Conservation (phyloP, 1,139 yeast genomes). For the Hansenula lynferdii region DNA sequence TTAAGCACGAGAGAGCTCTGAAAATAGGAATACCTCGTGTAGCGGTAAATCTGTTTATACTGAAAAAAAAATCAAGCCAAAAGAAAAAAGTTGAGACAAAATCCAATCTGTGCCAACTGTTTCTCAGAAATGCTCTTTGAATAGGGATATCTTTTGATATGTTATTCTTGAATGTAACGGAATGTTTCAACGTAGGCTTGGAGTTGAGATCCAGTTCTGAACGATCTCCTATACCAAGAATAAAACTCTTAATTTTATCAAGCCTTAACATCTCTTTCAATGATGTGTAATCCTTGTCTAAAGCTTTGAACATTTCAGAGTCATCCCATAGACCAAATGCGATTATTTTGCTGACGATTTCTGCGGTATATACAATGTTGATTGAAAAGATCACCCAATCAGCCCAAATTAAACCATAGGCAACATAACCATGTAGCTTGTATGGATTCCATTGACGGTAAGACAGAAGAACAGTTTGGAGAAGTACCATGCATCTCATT, state of each 20-base stretch:
- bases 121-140: conserved; percentile 66
- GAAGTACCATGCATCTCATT: conserved; percentile 28
- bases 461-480: conserved; percentile 40
- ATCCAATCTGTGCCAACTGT: conserved; percentile 86
- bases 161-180: conserved; percentile 18
- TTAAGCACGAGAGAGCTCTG: conserved; percentile 66
- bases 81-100: conserved; percentile 62
- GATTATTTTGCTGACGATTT: conserved; percentile 51
- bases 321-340: conserved; percentile 79
- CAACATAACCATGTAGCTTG: conserved; percentile 30
- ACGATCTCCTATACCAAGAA: conserved; percentile 3
- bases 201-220: not conserved
- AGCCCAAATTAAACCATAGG: conserved; percentile 43
- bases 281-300: conserved; percentile 33
- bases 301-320: conserved; percentile 47
- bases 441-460: conserved; percentile 48
- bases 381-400: conserved; percentile 52
- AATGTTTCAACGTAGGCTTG: conserved; percentile 13
- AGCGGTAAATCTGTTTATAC: conserved; percentile 44
- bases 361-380: conserved; percentile 60
- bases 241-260: conserved; percentile 16
- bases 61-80: conserved; percentile 70
- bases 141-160: conserved; percentile 22
- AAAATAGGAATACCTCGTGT: conserved; percentile 54
- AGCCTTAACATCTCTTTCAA: conserved; percentile 23